Conservation (phyloP, 2,329 filamentous ascomycete species). For the Albophoma yamanashiensis region DNA sequence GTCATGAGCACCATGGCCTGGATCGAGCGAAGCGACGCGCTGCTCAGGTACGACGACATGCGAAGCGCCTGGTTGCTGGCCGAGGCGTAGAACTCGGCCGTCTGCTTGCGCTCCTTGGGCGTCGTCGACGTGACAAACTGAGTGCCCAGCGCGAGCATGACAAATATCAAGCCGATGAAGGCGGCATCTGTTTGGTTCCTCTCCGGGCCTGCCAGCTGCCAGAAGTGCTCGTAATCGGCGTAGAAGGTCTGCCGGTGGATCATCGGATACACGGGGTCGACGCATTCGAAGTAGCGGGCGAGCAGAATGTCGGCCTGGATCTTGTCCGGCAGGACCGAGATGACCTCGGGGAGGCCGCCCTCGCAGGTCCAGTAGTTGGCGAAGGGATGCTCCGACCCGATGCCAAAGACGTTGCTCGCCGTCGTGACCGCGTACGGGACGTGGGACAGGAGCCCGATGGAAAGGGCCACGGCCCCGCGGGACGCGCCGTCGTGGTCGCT, state of each 20-base stretch:
- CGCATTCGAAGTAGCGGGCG: constrained; percentile 54
- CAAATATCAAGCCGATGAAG: constrained; percentile 62
- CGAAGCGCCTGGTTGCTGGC: constrained; percentile 69
- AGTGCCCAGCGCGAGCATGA: constrained; percentile 67
- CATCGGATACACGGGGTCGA: constrained; percentile 76
- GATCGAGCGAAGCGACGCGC: constrained; percentile 60
- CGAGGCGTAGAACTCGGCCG: constrained; percentile 72
- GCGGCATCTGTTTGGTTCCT: constrained; percentile 54
- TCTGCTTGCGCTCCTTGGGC: constrained; percentile 56
- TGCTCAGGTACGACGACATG: constrained; percentile 66
- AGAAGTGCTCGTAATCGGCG: constrained; percentile 69
- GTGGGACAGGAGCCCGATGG: constrained; percentile 56
- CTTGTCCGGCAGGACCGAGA: constrained; percentile 65
- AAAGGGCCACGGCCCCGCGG: constrained; percentile 41
- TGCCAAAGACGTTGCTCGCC: constrained; percentile 70
- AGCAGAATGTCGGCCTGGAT: constrained; percentile 63
- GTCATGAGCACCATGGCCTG: constrained; percentile 73
- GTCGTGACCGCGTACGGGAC: constrained; percentile 61
- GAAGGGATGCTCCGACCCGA: constrained; percentile 68
- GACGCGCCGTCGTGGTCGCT: constrained; percentile 32
- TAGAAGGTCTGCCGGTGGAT: constrained; percentile 66
- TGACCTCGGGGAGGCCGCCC: constrained; percentile 64
- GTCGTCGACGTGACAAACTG: constrained; percentile 58
- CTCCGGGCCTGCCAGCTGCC: constrained; percentile 48
- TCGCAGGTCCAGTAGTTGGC: constrained; percentile 79